phyloP scores from a whole-genome alignment of 2,329 filamentous ascomycete species.

The Aspergillus hortae region DNA sequence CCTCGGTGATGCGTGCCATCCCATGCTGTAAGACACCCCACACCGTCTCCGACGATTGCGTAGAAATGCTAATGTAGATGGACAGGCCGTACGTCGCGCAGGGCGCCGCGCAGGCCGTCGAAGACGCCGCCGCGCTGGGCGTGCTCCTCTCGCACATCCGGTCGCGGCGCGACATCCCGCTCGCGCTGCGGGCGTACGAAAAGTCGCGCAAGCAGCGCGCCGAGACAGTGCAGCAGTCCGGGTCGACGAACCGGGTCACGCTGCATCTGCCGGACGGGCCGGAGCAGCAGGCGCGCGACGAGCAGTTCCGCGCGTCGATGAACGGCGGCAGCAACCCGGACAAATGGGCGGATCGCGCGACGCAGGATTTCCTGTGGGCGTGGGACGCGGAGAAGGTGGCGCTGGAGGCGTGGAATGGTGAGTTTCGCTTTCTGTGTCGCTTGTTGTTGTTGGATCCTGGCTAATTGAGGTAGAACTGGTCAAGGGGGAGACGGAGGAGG shows the following conservation, averaged over 20 bases:
- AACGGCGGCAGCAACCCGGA: conserved; percentile 46
- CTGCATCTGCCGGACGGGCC: conserved; percentile 39
- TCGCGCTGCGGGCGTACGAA: conserved; percentile 36
- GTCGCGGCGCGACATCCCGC: conserved; percentile 30
- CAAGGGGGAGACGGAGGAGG: not conserved
- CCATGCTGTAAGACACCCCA: conserved; percentile 35
- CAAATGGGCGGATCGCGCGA: conserved; percentile 64
- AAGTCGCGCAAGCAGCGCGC: conserved; percentile 37
- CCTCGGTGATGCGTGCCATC: conserved; percentile 45
- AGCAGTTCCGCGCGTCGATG: conserved; percentile 27
- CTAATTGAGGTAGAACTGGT: not conserved
- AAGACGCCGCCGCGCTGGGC: conserved; percentile 40
- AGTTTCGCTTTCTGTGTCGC: not conserved
- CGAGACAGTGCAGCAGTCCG: conserved; percentile 37
- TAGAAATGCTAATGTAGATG: not conserved
- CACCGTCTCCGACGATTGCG: no score
- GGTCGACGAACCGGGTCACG: conserved; percentile 32
- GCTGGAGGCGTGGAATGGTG: conserved; percentile 29
- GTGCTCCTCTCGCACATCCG: conserved; percentile 31
- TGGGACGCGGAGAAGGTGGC: conserved; percentile 36
- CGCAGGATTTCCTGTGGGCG: conserved; percentile 49
- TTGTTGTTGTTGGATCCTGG: no score
- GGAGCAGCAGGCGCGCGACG: conserved; percentile 42
- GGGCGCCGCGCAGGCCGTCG: conserved; percentile 47
- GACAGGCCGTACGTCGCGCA: conserved; percentile 35